Base-by-base conservation (phyloP, 2,329 filamentous ascomycete genomes). In the Stagonosporopsis cucurbitacearum region DNA sequence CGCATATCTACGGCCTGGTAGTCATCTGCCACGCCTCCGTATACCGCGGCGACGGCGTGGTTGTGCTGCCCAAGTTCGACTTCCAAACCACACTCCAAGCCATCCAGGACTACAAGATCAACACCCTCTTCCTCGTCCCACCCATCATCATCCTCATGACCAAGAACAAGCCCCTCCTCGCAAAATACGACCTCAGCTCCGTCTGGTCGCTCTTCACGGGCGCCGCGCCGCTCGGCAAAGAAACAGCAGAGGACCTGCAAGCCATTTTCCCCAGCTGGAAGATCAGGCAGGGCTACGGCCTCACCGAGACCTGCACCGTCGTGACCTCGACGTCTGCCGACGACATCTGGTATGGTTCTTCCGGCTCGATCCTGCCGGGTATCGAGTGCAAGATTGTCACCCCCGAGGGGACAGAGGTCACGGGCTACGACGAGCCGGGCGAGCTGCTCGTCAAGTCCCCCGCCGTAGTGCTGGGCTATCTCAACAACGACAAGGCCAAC, bases 401-500 rank as follows among this genome's bases (percentile, higher is more conserved):
- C 4, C 73, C 80, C 1, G 88, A 93, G 57, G 90, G 89, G 1
- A 79, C 80, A 6, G 90, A 95, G 69, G 82, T 95, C 51, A 88
- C 84, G 0, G 82, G 79, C 7, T 87, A 90, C 63, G 86, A 94
- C 58, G 85, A 86, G 41, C 90, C 88, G 0, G 93, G 93, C 32
- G 93, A 97, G 75, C 82, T 97, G 13, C 81, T 91, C 17, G 84
- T 96, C 20, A 90, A 91, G 71, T 86, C 86, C 4, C 60, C 60
- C 2, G 87, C 88, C 1, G 85, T 96, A 1, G 87, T 90, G 0
- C 76, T 96, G 0, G 93, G 93, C 1, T 97, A 97, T 65, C 78
- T 96, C 49, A 89, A 96, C 77, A 96, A 96, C 69, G 87, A 90
- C 40, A 88, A 90, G 68, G 92, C 93, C 3, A 96, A 88, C 19